Evolutionary conservation across 2,329 filamentous ascomycete genomes (phyloP).

Genomic region (Chaetoscypha palmicola): DNA sequence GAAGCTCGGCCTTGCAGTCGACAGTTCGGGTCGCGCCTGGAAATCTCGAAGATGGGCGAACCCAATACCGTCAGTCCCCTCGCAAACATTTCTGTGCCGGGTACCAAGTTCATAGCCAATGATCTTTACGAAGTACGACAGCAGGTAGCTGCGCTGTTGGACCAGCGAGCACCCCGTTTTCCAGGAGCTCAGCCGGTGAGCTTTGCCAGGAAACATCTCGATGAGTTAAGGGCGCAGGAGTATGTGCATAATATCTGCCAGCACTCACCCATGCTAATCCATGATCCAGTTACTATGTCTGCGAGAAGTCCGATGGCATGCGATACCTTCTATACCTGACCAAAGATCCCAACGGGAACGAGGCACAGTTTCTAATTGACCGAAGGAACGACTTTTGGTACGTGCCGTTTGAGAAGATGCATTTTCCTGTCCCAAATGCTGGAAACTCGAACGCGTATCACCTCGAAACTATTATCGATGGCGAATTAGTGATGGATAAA

Average conservation of each 20-base stretch:
- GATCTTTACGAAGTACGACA: slow-evolving; percentile 57
- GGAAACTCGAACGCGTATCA: slow-evolving; percentile 66
- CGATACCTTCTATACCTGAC: slow-evolving; percentile 92
- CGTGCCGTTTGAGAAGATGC: slow-evolving; percentile 60
- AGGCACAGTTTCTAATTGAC: slow-evolving; percentile 89
- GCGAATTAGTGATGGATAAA: slow-evolving; percentile 86
- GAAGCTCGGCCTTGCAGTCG: no score
- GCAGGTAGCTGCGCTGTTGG: slow-evolving; percentile 71
- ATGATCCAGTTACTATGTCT: slow-evolving; percentile 73
- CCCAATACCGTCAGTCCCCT: slow-evolving; percentile 19
- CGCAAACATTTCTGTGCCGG: slow-evolving; percentile 47
- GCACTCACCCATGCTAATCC: slow-evolving; percentile 7
- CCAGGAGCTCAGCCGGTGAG: slow-evolving; percentile 93
- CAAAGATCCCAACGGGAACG: slow-evolving; percentile 50
- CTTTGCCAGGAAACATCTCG: slow-evolving; percentile 73
- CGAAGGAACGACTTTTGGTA: slow-evolving; percentile 97
- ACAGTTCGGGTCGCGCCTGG: not conserved
- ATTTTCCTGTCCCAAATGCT: slow-evolving; percentile 70
- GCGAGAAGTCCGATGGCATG: slow-evolving; percentile 96
- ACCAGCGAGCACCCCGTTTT: slow-evolving; percentile 61
- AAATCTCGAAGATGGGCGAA: no score
- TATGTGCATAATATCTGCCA: slow-evolving; percentile 33
- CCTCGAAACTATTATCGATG: slow-evolving; percentile 76
- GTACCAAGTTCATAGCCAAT: slow-evolving; percentile 56
- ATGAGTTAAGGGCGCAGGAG: slow-evolving; percentile 76